Base-by-base conservation (phyloP, 805 yeast species). In the Metschnikowia chrysomelidarum region DNA sequence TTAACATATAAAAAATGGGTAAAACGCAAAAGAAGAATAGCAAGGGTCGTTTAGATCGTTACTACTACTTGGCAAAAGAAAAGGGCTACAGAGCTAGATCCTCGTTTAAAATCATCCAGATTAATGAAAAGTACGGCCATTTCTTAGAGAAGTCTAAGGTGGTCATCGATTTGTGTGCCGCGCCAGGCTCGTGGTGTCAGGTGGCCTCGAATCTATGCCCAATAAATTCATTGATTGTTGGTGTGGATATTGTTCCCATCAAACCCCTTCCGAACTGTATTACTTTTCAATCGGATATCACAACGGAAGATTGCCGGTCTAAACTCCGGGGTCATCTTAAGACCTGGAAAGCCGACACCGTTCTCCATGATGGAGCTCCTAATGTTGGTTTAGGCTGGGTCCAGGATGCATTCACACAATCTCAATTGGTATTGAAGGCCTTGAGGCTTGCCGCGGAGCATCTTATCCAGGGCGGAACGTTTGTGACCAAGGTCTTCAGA, bases 371-470 rank as follows among this genome's bases (percentile, higher is more conserved):
- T 74, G 99, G 99, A 81, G 99, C 99, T 19, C 99, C 99, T 19
- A 93, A 93, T 56, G 98, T 93, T 52, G 99, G 99, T 82, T 74
- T 93, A 56, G 95, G 96, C n/a, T 93, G 99, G 99, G 93, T 86
- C 14, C 99, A 93, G 63, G 99, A 93, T 78, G 98, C 99, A 1
- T 93, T 87, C 66, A 87, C 98, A 2, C 99, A 93, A 67, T 87
- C 96, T 18, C 98, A 91, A 57, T 78, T 93, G 50, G 94, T 96
- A 19, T 69, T 93, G 49, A 96, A 89, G 67, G 95, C 98, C 20
- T 71, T 93, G 54, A 87, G 82, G 59, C 71, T 93, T 41, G 99
- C 98, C 1, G 96, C 82, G 10, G 99, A 93, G 63, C 88, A 93
- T 62, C 71, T 93, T 54, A 71, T 75, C 19, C 84, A 85, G 9